Evolutionary conservation across 495 filamentous ascomycete genomes (phyloP).

Genomic region (Penicillium nucicola): DNA sequence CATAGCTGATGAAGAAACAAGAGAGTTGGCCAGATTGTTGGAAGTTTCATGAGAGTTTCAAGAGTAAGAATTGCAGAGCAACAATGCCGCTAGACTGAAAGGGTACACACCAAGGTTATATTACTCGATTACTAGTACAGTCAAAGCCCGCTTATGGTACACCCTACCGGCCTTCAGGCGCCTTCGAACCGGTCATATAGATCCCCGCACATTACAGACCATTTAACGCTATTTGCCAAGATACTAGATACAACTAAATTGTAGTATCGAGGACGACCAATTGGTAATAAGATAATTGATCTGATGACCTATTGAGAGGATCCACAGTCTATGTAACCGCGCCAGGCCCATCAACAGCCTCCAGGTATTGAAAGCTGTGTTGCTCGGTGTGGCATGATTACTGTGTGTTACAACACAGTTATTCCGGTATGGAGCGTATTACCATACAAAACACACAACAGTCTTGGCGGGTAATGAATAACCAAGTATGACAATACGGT

Average conservation of each 20-base stretch:
- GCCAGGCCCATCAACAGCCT: neutral
- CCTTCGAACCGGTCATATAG: neutral
- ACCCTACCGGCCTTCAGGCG: neutral
- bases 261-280: too few species aligned
- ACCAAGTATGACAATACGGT: conserved; percentile 2
- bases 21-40: too few species aligned
- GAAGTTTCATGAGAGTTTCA: too few species aligned
- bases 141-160: too few species aligned
- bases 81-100: too few species aligned
- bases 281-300: too few species aligned
- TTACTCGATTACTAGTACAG: too few species aligned
- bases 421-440: neutral
- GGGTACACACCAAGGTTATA: too few species aligned
- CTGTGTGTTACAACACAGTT: neutral
- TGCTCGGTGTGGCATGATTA: neutral
- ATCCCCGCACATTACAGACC: neutral
- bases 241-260: too few species aligned
- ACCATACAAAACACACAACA: conserved; percentile 2
- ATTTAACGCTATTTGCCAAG: neutral
- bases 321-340: neutral
- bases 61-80: too few species aligned
- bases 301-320: neutral
- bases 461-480: neutral
- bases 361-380: neutral
- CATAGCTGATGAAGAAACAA: too few species aligned